These are phyloP conservation scores for Tolypocladium tropicale DNA, from an alignment of 2,329 filamentous ascomycete species.

Conservation along the genomic window DNA sequence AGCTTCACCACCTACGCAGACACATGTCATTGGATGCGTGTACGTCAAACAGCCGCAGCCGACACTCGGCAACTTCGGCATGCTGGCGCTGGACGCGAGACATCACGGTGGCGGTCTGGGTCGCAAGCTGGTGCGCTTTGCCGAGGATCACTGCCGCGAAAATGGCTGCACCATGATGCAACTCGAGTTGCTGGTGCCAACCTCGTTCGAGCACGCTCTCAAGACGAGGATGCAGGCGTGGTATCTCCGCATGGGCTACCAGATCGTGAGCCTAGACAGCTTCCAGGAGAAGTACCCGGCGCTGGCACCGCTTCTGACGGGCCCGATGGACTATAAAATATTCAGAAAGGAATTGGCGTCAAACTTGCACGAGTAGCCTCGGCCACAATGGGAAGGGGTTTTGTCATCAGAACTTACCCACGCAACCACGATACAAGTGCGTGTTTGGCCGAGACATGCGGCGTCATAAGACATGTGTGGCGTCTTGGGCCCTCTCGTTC, in stretches of 20 bases:
- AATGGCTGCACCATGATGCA: slow-evolving; percentile 17
- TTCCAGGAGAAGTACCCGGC: slow-evolving; percentile 18
- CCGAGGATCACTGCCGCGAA: slow-evolving; percentile 14
- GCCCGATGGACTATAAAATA: slow-evolving; percentile 15
- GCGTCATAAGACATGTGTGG: neutral
- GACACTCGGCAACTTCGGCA: slow-evolving; percentile 14
- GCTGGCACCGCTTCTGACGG: slow-evolving; percentile 13
- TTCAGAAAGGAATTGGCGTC: slow-evolving; percentile 15
- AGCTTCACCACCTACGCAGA: neutral
- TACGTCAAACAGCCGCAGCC: slow-evolving; percentile 11
- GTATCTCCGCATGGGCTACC: slow-evolving; percentile 19
- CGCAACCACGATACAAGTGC: neutral
- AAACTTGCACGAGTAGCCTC: too few relatives aligned
- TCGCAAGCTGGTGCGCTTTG: slow-evolving; percentile 13
- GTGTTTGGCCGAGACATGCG: neutral
- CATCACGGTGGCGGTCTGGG: slow-evolving; percentile 15
- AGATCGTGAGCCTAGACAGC: slow-evolving; percentile 12
- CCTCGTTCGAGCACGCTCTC: slow-evolving; percentile 12
- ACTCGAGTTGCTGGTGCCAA: slow-evolving; percentile 17
- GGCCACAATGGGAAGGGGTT: neutral
- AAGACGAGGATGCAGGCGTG: slow-evolving; percentile 16
- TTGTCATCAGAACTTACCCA: neutral
- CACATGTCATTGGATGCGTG: slow-evolving; percentile 15
- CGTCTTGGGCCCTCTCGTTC: neutral
- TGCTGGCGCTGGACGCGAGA: slow-evolving; percentile 14